These are phyloP conservation scores for Harrya chromipes DNA, from an alignment of 768 basidiomycete genomes.

Conservation along the genomic window DNA sequence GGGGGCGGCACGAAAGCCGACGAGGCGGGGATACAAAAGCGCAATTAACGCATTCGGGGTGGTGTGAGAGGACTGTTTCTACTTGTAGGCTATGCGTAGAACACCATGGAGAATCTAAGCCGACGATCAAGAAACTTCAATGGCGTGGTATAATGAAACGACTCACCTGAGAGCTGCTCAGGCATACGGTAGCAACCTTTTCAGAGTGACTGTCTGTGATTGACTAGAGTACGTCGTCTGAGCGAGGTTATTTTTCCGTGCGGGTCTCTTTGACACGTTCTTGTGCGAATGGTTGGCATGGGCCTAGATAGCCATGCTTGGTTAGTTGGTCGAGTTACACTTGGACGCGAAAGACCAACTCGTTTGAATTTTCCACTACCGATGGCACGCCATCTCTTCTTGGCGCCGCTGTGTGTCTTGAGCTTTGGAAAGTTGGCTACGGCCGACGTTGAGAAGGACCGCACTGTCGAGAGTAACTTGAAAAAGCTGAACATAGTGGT, in stretches of 20 bases:
- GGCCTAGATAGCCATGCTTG: slow-evolving; percentile 38
- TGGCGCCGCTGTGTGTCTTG: slow-evolving; percentile 77
- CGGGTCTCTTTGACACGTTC: slow-evolving; percentile 65
- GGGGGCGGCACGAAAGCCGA: slow-evolving; percentile 30
- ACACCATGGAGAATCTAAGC: slow-evolving; percentile 9
- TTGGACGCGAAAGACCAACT: slow-evolving; percentile 38
- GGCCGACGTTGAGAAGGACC: slow-evolving; percentile 60
- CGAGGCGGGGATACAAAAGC: slow-evolving; percentile 13
- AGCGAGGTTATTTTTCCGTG: slow-evolving; percentile 61
- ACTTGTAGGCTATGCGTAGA: slow-evolving; percentile 8
- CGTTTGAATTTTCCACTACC: slow-evolving; percentile 74
- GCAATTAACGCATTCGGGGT: slow-evolving; percentile 6
- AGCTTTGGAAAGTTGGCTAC: slow-evolving; percentile 64
- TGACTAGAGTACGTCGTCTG: slow-evolving; percentile 63
- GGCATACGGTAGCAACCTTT: slow-evolving; percentile 72
- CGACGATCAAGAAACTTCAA: background rate
- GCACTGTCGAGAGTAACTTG: slow-evolving; percentile 29
- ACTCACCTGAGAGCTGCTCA: slow-evolving; percentile 27
- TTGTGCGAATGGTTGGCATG: slow-evolving; percentile 72
- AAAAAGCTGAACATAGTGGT: slow-evolving; percentile 23
- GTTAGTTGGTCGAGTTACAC: slow-evolving; percentile 1
- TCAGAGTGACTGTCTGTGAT: slow-evolving; percentile 64
- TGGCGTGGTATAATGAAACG: background rate
- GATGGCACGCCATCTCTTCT: slow-evolving; percentile 76
- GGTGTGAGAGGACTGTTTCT: background rate